Evolutionary conservation across 148 eudicot species (phyloP).

Genomic region (Spergularia marina): DNA sequence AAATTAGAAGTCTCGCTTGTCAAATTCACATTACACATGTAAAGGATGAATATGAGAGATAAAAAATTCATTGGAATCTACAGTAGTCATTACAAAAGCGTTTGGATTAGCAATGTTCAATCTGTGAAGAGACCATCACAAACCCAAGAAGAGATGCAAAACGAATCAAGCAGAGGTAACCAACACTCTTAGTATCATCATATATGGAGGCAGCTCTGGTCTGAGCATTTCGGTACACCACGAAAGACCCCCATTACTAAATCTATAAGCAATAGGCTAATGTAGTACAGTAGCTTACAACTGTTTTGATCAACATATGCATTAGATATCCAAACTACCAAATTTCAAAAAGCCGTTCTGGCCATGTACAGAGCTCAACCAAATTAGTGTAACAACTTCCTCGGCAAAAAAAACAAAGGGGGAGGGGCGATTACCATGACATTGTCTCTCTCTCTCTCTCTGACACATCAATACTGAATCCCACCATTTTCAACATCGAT

Average conservation of each 20-base stretch:
- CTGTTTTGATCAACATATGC: not conserved
- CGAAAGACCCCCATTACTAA: not conserved
- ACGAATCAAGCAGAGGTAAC: no score
- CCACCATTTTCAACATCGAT: slow-evolving; percentile 62
- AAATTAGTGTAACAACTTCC: slow-evolving; percentile 13
- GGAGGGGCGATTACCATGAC: not conserved
- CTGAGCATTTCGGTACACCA: no score
- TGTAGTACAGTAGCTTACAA: not conserved
- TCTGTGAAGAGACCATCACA: no score
- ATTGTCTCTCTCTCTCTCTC: not conserved
- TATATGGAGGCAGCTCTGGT: no score
- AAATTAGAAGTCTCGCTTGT: no score
- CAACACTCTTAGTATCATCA: no score
- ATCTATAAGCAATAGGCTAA: not conserved
- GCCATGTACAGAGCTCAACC: slow-evolving; percentile 26
- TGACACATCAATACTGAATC: slow-evolving; percentile 17
- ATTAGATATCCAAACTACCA: not conserved
- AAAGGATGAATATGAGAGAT: no score
- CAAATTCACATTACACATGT: no score
- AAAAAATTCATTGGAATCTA: no score
- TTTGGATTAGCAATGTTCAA: no score
- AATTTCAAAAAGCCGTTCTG: not conserved
- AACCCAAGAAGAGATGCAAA: no score
- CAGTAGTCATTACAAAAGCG: no score
- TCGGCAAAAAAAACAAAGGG: not conserved